A percentile compares a stretch with the other conserved stretches of the same genome.
These are phyloP conservation scores for Moniliophthora roreri DNA, from an alignment of 1,284 basidiomycete genomes.

Conservation along the genomic window DNA sequence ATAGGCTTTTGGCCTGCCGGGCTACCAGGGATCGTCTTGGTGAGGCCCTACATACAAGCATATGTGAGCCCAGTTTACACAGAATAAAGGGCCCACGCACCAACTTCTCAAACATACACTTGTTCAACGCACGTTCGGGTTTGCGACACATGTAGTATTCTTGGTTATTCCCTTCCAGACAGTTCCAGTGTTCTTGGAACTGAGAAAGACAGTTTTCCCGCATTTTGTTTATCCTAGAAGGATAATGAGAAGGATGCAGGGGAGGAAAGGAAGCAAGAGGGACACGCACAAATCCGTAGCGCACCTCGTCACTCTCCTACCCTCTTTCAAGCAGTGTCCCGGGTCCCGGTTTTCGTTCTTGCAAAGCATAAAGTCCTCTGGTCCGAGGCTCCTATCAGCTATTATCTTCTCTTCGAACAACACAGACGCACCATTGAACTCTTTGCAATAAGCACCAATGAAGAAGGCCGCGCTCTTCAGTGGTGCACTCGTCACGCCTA, in stretches of 20 bases:
- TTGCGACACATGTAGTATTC: slow-evolving; percentile 92
- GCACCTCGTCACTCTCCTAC: slow-evolving; percentile 94
- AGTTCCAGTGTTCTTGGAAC: slow-evolving; percentile 94
- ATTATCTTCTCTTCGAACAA: slow-evolving; percentile 4
- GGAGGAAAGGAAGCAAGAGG: not conserved
- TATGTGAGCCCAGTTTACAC: too few relatives aligned
- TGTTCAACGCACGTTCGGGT: slow-evolving; percentile 87
- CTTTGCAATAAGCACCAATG: slow-evolving; percentile 94
- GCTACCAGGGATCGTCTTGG: slow-evolving; percentile 91
- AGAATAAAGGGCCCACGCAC: slow-evolving; percentile 43
- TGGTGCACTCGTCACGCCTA: slow-evolving; percentile 91
- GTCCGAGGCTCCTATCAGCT: slow-evolving; percentile 10
- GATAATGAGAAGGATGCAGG: not conserved
- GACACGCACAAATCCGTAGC: slow-evolving; percentile 86
- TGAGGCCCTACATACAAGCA: slow-evolving; percentile 84
- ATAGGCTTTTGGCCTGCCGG: slow-evolving; percentile 85
- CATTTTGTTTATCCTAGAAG: slow-evolving; percentile 86
- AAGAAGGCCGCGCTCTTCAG: slow-evolving; percentile 98
- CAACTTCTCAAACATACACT: slow-evolving; percentile 96
- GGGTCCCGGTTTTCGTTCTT: slow-evolving; percentile 91
- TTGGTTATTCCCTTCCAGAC: slow-evolving; percentile 97
- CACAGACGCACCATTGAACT: slow-evolving; percentile 83
- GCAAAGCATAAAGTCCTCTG: slow-evolving; percentile 99
- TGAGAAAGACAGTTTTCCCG: slow-evolving; percentile 88
- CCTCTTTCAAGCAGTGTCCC: slow-evolving; percentile 94